Base-by-base conservation (phyloP, 306 rosid species). In the Quercus ilex region DNA sequence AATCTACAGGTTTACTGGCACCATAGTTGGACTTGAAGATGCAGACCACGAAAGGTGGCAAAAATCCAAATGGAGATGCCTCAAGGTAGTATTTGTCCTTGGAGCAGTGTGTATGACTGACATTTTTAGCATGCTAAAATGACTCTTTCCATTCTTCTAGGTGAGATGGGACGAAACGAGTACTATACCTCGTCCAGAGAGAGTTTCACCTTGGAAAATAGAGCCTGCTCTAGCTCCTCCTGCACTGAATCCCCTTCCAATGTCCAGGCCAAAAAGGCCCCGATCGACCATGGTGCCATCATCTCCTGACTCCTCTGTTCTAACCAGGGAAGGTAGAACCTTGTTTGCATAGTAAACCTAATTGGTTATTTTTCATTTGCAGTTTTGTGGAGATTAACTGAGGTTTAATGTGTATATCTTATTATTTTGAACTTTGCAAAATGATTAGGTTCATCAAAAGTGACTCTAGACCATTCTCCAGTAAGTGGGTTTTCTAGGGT, bases 151-250 rank as follows among this genome's bases (percentile, higher is more conserved):
- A n/a, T 78, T 78, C 78, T 74, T 90, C 41, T 76, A 94, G 98
- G 98, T 94, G 89, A 88, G 94, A 87, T 95, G 99, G 99, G 99
- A 95, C 71, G 99, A 95, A 80, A 95, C 93, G 65, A 93, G 96
- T 21, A 83, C 90, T 28, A 83, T 91, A 78, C 88, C 97, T 74
- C 99, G 98, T 26, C 99, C 99, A 0, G 99, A 95, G 76, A 95
- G 91, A 85, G 97, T 95, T 76, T 93, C 99, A 41, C 96, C 92
- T 38, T 95, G 99, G 99, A 93, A 95, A 89, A 87, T 95, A 71
- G 99, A 93, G 69, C 97, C 97, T 33, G 98, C 99, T 76, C 92
- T 88, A 65, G 90, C 98, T 87, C 96, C 97, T 79, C 91, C 94
- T 13, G 94, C 91, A 58, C 65, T 93, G 25, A 95, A 86, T 82